These are phyloP conservation scores for Trichoderma citrinoviride DNA, from an alignment of 2,329 filamentous ascomycete genomes.

Conservation along the genomic window DNA sequence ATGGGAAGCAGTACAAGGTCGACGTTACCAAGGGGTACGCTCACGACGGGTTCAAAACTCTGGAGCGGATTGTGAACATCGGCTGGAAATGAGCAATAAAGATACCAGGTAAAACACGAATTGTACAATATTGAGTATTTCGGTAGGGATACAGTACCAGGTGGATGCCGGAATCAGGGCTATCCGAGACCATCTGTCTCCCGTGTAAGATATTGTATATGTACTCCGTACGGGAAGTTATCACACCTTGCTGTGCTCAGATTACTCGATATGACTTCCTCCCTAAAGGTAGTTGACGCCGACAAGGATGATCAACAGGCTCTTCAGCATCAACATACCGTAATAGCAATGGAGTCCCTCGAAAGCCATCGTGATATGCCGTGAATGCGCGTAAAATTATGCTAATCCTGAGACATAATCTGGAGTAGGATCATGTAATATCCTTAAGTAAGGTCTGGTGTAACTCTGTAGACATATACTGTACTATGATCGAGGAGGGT, in stretches of 20 bases:
- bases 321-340: background rate
- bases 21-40: constrained; percentile 58
- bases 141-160: too few species aligned
- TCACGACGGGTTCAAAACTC: constrained; percentile 55
- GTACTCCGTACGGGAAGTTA: too few species aligned
- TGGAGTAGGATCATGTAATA: background rate
- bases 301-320: constrained; percentile 30
- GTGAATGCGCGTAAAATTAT: background rate
- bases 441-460: background rate
- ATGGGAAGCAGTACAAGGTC: constrained; percentile 53
- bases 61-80: constrained; percentile 53
- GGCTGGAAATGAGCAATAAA: constrained; percentile 23
- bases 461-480: too few species aligned
- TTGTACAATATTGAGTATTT: background rate
- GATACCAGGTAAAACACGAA: background rate
- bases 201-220: background rate
- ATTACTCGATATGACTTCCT: constrained; percentile 12
- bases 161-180: too few species aligned
- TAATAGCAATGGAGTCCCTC: background rate
- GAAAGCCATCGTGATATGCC: background rate
- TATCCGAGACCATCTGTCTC: too few species aligned
- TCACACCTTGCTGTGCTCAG: background rate
- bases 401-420: background rate
- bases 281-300: constrained; percentile 36
- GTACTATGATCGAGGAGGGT: too few species aligned